Evolutionary conservation across 768 basidiomycete genomes (phyloP).

Genomic region (Amanita exitialis): DNA sequence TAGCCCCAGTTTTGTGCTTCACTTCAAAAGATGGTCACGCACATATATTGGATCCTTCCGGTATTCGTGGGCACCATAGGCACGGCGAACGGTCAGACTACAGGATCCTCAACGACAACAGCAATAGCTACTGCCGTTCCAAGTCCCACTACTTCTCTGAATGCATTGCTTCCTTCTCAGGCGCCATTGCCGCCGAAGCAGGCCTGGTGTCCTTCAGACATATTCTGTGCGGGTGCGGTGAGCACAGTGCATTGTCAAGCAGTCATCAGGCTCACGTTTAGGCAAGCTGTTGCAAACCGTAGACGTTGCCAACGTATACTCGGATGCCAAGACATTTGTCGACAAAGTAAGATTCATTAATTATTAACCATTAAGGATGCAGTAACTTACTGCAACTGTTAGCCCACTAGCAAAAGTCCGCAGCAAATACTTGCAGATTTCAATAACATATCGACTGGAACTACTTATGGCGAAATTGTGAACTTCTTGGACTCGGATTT

Average conservation of each 20-base stretch:
- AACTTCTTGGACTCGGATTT: slow-evolving; percentile 70
- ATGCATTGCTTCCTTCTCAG: slow-evolving; percentile 53
- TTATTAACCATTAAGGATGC: neutral
- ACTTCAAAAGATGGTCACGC: neutral
- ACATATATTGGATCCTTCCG: neutral
- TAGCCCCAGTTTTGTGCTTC: neutral
- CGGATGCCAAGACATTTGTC: slow-evolving; percentile 83
- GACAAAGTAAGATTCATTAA: slow-evolving; percentile 40
- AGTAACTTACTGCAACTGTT: slow-evolving; percentile 7
- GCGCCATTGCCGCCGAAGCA: slow-evolving; percentile 56
- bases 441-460: slow-evolving; percentile 29
- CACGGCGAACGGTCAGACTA: neutral
- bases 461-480: slow-evolving; percentile 57
- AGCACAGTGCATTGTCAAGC: slow-evolving; percentile 16
- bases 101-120: slow-evolving; percentile 18
- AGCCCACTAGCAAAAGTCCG: slow-evolving; percentile 66
- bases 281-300: slow-evolving; percentile 74
- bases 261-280: slow-evolving; percentile 5
- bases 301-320: slow-evolving; percentile 63
- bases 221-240: slow-evolving; percentile 76
- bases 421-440: slow-evolving; percentile 68
- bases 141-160: slow-evolving; percentile 46
- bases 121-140: slow-evolving; percentile 54
- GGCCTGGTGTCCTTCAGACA: slow-evolving; percentile 64
- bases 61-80: neutral